phyloP scores from a whole-genome alignment of 331 rosid species.

The Telfairia occidentalis region DNA sequence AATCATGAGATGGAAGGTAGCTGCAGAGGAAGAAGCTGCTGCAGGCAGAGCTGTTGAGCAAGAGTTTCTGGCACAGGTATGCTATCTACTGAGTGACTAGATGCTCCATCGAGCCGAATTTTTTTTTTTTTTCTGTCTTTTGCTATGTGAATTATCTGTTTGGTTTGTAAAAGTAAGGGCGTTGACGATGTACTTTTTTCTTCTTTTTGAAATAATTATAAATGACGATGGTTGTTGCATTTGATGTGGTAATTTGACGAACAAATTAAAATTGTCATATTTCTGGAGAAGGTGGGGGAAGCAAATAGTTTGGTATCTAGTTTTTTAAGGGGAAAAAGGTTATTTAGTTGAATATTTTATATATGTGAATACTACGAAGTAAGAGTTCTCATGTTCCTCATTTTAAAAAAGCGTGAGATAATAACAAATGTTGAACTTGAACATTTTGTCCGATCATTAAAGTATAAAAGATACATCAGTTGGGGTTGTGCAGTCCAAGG shows the following conservation, averaged over 20 bases:
- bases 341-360: background rate
- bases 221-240: background rate
- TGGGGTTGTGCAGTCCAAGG: background rate
- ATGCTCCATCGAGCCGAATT: background rate
- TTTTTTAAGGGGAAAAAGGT: background rate
- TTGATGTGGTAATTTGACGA: background rate
- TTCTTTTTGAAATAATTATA: background rate
- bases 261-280: background rate
- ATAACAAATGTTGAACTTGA: background rate
- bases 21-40: conserved; percentile 99
- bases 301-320: background rate
- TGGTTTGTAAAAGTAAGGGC: background rate
- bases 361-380: background rate
- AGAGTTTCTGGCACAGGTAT: conserved; percentile 79
- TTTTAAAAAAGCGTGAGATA: background rate
- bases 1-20: conserved; percentile 90
- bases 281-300: background rate
- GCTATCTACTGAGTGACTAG: conserved; percentile 1
- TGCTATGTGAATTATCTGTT: background rate
- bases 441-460: background rate
- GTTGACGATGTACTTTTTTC: background rate
- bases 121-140: background rate
- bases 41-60: conserved; percentile 92
- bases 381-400: background rate
- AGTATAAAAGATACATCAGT: background rate